A percentile compares a stretch with the other conserved stretches of the same genome.
phyloP scores from a whole-genome alignment of 768 basidiomycete species.

The Boletales sp. region DNA sequence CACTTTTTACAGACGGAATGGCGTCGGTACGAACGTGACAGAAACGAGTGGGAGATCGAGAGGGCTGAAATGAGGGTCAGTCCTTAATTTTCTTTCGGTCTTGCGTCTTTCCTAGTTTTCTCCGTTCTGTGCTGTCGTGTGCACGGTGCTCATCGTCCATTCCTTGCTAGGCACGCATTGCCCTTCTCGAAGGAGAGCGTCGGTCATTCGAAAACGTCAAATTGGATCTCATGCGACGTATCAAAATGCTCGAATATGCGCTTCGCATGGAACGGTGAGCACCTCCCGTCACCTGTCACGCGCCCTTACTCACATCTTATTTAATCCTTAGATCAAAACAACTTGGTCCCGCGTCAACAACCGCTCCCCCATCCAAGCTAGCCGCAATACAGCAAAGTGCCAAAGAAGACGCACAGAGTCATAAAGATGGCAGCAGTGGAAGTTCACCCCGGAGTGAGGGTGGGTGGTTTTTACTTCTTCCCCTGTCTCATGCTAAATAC shows the following conservation, averaged over 20 bases:
- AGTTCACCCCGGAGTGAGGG: conserved; percentile 89
- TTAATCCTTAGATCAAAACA: conserved; percentile 65
- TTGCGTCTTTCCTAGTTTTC: background rate
- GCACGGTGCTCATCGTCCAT: conserved; percentile 5
- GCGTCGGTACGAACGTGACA: conserved; percentile 95
- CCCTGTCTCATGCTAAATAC: background rate
- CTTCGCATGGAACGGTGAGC: conserved; percentile 91
- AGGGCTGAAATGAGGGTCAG: conserved; percentile 91
- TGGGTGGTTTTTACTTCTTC: conserved; percentile 24
- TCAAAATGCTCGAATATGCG: conserved; percentile 99
- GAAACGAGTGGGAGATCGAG: conserved; percentile 99
- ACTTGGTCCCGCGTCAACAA: conserved; percentile 51
- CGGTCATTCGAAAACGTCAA: conserved; percentile 97
- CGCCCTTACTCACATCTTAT: background rate
- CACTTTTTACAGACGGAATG: conserved; percentile 99
- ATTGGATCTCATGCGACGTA: conserved; percentile 91
- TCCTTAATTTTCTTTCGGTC: no score
- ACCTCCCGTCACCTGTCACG: conserved; percentile 4
- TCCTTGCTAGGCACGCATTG: conserved; percentile 79
- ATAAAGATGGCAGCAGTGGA: conserved; percentile 74
- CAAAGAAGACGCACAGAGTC: conserved; percentile 70
- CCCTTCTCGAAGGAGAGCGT: conserved; percentile 93
- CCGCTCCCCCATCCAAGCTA: conserved; percentile 64
- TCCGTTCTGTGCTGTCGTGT: background rate
- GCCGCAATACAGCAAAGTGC: conserved; percentile 56